phyloP scores from a whole-genome alignment of 192 early-diverging fungal genomes.

The Endogone sp. region DNA sequence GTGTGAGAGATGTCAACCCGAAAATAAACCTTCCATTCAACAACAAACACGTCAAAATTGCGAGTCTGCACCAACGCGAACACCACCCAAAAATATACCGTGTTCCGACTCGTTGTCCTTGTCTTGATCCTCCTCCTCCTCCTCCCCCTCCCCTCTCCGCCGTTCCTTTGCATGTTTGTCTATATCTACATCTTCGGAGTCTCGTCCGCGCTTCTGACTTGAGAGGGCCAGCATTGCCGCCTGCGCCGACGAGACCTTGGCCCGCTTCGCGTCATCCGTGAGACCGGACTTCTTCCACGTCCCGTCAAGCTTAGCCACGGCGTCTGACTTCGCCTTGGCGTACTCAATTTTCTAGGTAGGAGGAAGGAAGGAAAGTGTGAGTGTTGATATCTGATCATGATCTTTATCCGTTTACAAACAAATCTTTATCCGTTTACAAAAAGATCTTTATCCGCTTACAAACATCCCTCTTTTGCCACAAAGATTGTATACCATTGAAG shows the following conservation, averaged over 20 bases:
- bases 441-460: no score
- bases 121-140: slow-evolving; percentile 19
- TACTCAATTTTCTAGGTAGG: slow-evolving; percentile 48
- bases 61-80: no score
- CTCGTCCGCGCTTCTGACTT: slow-evolving; percentile 12
- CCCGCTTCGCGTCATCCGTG: slow-evolving; percentile 9
- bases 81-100: background rate
- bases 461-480: background rate
- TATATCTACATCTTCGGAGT: slow-evolving; percentile 1
- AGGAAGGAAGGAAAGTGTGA: background rate
- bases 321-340: slow-evolving; percentile 73
- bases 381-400: background rate
- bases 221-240: slow-evolving; percentile 13
- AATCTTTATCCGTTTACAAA: no score
- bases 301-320: slow-evolving; percentile 66
- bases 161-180: slow-evolving; percentile 6
- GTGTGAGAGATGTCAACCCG: no score
- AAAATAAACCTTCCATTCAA: no score
- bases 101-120: background rate
- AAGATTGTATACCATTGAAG: no score
- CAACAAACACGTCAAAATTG: background rate
- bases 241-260: background rate
- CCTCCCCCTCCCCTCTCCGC: slow-evolving; percentile 16
- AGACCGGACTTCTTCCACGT: slow-evolving; percentile 26
- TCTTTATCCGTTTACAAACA: background rate